Base-by-base conservation (phyloP, 2,329 filamentous ascomycete species). In the Fusarium sororula region DNA sequence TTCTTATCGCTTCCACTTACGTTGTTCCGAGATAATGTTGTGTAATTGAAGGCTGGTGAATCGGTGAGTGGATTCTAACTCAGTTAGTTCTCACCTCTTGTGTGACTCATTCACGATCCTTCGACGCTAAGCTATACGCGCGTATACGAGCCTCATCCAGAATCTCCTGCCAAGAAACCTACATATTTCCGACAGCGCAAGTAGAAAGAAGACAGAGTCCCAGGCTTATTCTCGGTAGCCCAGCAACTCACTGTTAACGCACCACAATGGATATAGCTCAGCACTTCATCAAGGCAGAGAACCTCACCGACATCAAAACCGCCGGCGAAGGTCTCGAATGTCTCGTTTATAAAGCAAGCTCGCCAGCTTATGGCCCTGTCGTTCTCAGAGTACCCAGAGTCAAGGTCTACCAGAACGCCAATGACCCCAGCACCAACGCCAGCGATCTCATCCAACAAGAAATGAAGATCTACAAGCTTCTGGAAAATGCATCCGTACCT, bases 311-410 rank as follows among this genome's bases (percentile, higher is more conserved):
- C 15, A 15, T 69, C 17, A 5, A 50, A 45, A 26, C 15, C 22
- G 50, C 65, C 6, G 65, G 66, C 2, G 38, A 63, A 69, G 66
- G 66, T 9, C 57, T 69, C 7, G 66, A 69, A 24, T 69, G 65
- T 5, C 39, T 69, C 4, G 66, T 69, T n/a, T 56, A 63, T 12
- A 69, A 69, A 69, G 66, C 50, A 20, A 51, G 2, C 1, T 56
- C 64, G 2, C 35, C 50, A 17, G 8, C 1, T 0, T 51, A 69
- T n/a, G 58, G 39, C 1, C 28, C 9, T 10, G 57, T 69, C 17
- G 65, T 69, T 13, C 65, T 69, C 32, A 63, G 47, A 24, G 22
- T 69, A 1, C 66, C 66, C 4, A 63, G 44, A 47, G 57, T 55
- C 12, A 69, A 53, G 24, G 17, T 69, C 22, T 69, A 69, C 24